These are phyloP conservation scores for Fusarium marasasianum DNA, from an alignment of 2,329 filamentous ascomycete genomes.

Conservation along the genomic window DNA sequence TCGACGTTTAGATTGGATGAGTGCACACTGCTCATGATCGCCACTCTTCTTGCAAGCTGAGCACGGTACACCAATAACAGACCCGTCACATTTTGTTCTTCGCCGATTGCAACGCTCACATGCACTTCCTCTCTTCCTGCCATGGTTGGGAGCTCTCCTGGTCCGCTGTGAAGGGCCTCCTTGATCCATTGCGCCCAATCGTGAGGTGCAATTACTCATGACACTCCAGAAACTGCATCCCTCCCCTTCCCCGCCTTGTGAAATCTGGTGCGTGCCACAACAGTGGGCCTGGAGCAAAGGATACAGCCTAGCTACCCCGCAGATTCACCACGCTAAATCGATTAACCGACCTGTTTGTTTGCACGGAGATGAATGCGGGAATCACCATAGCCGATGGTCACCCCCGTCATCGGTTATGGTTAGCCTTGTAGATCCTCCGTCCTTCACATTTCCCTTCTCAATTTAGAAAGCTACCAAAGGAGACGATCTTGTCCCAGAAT, in stretches of 20 bases:
- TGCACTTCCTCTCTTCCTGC: neutral
- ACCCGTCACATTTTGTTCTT: constrained; percentile 5
- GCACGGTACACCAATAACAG: neutral
- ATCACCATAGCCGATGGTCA: neutral
- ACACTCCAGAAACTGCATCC: neutral
- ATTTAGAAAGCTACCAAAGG: too few species aligned
- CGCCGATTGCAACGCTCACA: constrained; percentile 2
- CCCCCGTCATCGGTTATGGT: neutral
- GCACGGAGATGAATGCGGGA: neutral
- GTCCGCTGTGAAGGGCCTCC: accelerated
- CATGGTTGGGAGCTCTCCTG: neutral
- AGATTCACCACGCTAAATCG: neutral
- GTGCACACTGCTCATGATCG: neutral
- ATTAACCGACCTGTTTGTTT: neutral
- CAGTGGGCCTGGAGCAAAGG: neutral
- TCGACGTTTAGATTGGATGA: neutral
- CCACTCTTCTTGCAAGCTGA: neutral
- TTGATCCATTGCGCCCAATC: neutral
- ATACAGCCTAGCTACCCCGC: neutral
- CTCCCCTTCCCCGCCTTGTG: neutral
- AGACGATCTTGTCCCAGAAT: neutral
- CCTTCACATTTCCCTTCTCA: neutral
- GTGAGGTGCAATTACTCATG: accelerated
- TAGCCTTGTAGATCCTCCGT: neutral
- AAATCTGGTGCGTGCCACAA: neutral